phyloP scores from a whole-genome alignment of 768 basidiomycete genomes.

The Naganishia friedmannii region DNA sequence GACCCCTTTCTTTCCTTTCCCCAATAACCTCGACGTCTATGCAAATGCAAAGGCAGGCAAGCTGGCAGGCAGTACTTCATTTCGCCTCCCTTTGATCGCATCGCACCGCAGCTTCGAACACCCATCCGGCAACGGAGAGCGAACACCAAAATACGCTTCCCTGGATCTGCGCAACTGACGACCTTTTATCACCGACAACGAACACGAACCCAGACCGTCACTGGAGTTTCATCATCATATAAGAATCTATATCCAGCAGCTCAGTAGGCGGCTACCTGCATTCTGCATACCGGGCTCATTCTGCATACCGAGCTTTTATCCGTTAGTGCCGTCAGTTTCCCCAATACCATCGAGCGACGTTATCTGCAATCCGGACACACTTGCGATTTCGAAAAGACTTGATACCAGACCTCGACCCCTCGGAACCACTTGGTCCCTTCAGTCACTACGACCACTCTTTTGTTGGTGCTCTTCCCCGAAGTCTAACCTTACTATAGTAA shows the following conservation, averaged over 20 bases:
- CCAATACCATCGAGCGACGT: not conserved
- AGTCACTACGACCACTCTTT: too few relatives aligned
- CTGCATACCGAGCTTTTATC: not conserved
- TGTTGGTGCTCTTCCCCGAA: not conserved
- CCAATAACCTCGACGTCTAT: not conserved
- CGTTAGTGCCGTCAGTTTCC: not conserved
- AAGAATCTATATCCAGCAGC: not conserved
- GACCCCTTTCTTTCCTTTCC: not conserved
- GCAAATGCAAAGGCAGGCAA: not conserved
- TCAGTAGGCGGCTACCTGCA: too few relatives aligned
- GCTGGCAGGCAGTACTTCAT: not conserved
- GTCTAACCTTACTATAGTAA: not conserved
- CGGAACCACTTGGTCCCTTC: too few relatives aligned
- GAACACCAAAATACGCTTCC: constrained; percentile 3
- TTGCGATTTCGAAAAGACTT: not conserved
- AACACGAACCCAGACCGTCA: not conserved
- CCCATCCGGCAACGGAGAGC: constrained; percentile 1
- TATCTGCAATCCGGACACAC: not conserved
- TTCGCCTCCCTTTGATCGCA: not conserved
- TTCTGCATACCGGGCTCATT: too few relatives aligned
- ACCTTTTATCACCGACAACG: not conserved
- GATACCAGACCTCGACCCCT: not conserved
- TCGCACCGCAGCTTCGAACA: not conserved
- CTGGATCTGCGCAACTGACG: not conserved
- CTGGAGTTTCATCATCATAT: not conserved